These are phyloP conservation scores for Dictyostelium discoideum DNA, from an alignment of 78 protist genomes.

Conservation along the genomic window DNA sequence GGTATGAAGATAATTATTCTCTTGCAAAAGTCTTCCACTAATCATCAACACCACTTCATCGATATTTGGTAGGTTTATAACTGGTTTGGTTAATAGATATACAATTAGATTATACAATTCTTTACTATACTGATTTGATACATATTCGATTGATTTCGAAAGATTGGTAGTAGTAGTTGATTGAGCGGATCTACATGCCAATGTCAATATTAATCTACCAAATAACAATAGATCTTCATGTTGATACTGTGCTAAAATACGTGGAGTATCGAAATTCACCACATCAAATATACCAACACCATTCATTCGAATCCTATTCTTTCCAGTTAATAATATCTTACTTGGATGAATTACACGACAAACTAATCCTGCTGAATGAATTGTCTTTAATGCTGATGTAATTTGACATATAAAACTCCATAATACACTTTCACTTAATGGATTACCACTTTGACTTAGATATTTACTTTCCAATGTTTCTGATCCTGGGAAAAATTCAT, in stretches of 20 bases:
- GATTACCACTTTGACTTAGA: conserved; percentile 22
- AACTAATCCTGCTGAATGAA: conserved; percentile 56
- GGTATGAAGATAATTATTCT: conserved; percentile 46
- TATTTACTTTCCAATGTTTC: conserved; percentile 77
- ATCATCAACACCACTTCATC: conserved; percentile 59
- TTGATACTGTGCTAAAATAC: conserved; percentile 51
- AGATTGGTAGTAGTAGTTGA: conserved; percentile 18
- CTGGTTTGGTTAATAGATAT: conserved; percentile 51
- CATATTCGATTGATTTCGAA: conserved; percentile 47
- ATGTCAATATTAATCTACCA: conserved; percentile 64
- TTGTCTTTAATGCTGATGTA: conserved; percentile 58
- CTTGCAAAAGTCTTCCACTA: conserved; percentile 35
- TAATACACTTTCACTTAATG: conserved; percentile 32
- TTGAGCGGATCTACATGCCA: conserved; percentile 48
- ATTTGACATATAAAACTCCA: conserved; percentile 78
- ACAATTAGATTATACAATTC: conserved; percentile 43
- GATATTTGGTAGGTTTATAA: conserved; percentile 28
- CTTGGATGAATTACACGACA: conserved; percentile 78
- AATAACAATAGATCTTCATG: conserved; percentile 77
- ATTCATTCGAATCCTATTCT: conserved; percentile 75
- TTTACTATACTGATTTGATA: conserved; percentile 20
- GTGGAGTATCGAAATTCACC: conserved; percentile 70
- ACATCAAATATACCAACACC: conserved; percentile 84
- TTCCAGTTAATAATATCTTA: conserved; percentile 72
- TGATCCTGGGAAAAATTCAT: conserved; percentile 78